A percentile compares a stretch with the other conserved stretches of the same genome.
Conservation (phyloP, 352 stramenopile species). For the Pythium rishiriense region DNA sequence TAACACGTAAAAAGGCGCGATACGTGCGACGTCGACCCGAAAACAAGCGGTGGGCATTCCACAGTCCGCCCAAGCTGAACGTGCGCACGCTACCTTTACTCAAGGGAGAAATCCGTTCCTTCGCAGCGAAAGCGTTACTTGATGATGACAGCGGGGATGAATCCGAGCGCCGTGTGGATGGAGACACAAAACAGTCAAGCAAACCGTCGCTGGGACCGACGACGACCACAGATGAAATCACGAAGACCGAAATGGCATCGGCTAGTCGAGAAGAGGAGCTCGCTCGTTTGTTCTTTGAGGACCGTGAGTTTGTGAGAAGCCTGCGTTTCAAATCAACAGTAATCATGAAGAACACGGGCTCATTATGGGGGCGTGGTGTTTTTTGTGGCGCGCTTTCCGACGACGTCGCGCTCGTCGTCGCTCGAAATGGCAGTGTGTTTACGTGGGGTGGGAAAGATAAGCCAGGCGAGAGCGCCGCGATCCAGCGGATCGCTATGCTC, state of each 20-base stretch:
- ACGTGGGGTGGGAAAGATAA: conserved; percentile 86
- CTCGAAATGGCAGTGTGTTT: conserved; percentile 80
- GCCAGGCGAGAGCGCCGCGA: conserved; percentile 26
- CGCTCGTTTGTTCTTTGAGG: conserved; percentile 65
- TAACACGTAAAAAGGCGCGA: conserved; percentile 24
- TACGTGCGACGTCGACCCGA: conserved; percentile 64
- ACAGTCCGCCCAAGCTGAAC: conserved; percentile 64
- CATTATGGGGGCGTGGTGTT: conserved; percentile 88
- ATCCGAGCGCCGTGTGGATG: neutral
- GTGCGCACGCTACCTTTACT: conserved; percentile 33
- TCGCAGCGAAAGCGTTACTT: conserved; percentile 10
- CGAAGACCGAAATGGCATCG: neutral
- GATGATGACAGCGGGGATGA: conserved; percentile 1
- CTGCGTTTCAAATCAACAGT: conserved; percentile 65
- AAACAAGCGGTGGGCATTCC: conserved; percentile 69
- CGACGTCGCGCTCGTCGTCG: conserved; percentile 87
- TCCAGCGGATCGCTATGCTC: conserved; percentile 29
- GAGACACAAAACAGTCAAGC: neutral
- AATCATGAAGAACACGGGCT: conserved; percentile 88
- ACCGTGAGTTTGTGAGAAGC: conserved; percentile 63
- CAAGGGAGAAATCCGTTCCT: conserved; percentile 23
- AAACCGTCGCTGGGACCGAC: neutral
- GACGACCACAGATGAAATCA: neutral
- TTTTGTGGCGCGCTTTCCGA: conserved; percentile 78
- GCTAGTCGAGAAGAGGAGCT: conserved; percentile 51